Conservation (phyloP, 2,329 filamentous ascomycete species). For the Botrytis porri region DNA sequence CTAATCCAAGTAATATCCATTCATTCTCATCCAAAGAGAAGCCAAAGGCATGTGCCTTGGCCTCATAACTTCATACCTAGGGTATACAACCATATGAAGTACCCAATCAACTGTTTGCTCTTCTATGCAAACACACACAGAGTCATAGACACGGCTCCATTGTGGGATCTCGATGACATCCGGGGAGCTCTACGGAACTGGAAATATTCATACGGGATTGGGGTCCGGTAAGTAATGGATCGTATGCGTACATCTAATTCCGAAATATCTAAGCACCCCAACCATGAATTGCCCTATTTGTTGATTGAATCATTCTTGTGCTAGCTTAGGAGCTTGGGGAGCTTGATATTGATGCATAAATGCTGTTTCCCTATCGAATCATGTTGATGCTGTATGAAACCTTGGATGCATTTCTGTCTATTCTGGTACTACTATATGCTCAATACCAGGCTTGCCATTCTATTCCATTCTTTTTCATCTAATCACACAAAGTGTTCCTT, state of each 20-base stretch:
- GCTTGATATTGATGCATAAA: constrained; percentile 1
- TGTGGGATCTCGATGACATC: constrained; percentile 8
- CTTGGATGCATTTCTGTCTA: not conserved
- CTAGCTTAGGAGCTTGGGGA: constrained; percentile 2
- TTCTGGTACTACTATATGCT: not conserved
- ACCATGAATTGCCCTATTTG: not conserved
- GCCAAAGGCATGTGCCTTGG: not conserved
- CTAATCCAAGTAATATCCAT: not conserved
- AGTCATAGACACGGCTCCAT: not conserved
- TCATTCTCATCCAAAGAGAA: not conserved
- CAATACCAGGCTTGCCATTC: not conserved
- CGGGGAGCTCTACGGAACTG: not conserved
- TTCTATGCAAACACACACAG: not conserved
- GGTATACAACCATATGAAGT: not conserved
- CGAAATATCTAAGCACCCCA: not conserved
- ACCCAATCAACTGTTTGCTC: not conserved
- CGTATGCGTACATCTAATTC: not conserved
- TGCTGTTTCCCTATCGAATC: not conserved
- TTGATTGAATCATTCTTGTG: not conserved
- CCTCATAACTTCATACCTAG: constrained; percentile 2
- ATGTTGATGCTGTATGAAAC: not conserved
- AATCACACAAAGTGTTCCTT: not conserved
- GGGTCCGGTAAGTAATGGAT: not conserved
- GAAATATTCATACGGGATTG: not conserved
- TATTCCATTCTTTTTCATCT: not conserved